Evolutionary conservation across 345 rosid species (phyloP).

Genomic region (Dovyalis caffra): DNA sequence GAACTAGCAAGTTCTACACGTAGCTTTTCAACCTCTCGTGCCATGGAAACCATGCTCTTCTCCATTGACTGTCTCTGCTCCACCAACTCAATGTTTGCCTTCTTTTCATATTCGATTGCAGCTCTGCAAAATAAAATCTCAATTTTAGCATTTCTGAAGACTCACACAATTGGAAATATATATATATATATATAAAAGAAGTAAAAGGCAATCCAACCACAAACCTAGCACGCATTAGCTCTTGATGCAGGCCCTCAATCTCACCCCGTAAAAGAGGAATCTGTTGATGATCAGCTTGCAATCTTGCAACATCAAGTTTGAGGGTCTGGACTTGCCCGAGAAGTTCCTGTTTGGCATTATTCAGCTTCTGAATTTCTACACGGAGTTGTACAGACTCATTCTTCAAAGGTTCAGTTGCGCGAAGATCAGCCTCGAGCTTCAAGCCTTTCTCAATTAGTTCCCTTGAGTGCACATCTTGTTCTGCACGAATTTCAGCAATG

Average conservation of each 20-base stretch:
- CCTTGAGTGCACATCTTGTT: conserved; percentile 79
- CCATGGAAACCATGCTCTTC: conserved; percentile 92
- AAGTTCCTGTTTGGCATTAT: conserved; percentile 62
- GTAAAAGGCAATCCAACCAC: conserved; percentile 9
- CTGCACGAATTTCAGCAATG: conserved; percentile 61
- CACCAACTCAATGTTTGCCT: conserved; percentile 83
- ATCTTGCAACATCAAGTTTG: conserved; percentile 60
- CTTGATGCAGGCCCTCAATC: conserved; percentile 72
- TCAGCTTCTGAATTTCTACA: conserved; percentile 72
- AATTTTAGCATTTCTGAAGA: conserved; percentile 16
- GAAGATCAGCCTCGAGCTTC: conserved; percentile 84
- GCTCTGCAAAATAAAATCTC: conserved; percentile 38
- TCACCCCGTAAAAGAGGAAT: conserved; percentile 63
- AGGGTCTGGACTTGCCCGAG: conserved; percentile 66
- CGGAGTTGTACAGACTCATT: conserved; percentile 66
- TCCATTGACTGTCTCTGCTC: conserved; percentile 95
- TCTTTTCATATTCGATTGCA: conserved; percentile 90
- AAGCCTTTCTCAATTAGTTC: conserved; percentile 77
- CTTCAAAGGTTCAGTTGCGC: conserved; percentile 75
- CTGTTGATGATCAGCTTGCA: conserved; percentile 76
- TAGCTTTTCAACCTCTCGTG: conserved; percentile 94
- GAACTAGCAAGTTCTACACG: conserved; percentile 70
- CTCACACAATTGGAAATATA: too few species aligned
- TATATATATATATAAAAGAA: too few species aligned
- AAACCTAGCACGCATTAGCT: conserved; percentile 88